Percentiles rank a stretch among this genome's conserved stretches.
Conservation (phyloP, 768 basidiomycete species). For the Rhodotorula graminis region DNA sequence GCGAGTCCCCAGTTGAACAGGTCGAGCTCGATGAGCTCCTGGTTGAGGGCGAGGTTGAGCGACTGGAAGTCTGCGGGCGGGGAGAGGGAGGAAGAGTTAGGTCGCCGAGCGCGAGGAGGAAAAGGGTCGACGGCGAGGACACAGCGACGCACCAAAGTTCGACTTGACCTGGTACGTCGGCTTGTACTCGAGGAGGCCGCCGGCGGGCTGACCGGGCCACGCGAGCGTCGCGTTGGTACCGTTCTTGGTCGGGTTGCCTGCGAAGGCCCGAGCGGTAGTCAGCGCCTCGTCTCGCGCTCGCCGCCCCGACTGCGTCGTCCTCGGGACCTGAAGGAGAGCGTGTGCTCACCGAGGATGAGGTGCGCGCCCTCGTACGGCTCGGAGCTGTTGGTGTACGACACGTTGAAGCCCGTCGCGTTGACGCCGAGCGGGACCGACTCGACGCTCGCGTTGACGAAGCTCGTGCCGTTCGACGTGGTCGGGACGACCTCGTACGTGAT, state of each 20-base stretch:
- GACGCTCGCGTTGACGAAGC: constrained; percentile 9
- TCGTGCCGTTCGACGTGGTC: constrained; percentile 12
- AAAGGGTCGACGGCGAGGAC: not conserved
- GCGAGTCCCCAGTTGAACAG: constrained; percentile 58
- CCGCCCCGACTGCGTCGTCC: too few relatives aligned
- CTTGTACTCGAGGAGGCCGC: constrained; percentile 13
- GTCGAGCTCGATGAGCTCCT: constrained; percentile 59
- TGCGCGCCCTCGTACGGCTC: constrained; percentile 5
- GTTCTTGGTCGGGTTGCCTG: constrained; percentile 19
- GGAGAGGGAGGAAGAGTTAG: not conserved
- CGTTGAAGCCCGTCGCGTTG: not conserved
- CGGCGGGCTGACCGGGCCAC: constrained; percentile 18
- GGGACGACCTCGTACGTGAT: not conserved
- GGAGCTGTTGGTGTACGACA: not conserved
- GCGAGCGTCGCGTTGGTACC: constrained; percentile 32
- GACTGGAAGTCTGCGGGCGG: constrained; percentile 45
- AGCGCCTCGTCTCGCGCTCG: not conserved
- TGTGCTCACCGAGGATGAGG: not conserved
- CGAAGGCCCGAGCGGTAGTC: not conserved
- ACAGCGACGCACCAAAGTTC: constrained; percentile 52
- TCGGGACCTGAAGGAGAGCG: too few relatives aligned
- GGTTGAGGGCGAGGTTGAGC: constrained; percentile 58
- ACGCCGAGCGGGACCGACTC: constrained; percentile 18
- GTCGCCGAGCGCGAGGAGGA: not conserved
- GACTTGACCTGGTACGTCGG: constrained; percentile 11